Conservation (phyloP, 2,329 filamentous ascomycete species). For the Colletotrichum sp. region DNA sequence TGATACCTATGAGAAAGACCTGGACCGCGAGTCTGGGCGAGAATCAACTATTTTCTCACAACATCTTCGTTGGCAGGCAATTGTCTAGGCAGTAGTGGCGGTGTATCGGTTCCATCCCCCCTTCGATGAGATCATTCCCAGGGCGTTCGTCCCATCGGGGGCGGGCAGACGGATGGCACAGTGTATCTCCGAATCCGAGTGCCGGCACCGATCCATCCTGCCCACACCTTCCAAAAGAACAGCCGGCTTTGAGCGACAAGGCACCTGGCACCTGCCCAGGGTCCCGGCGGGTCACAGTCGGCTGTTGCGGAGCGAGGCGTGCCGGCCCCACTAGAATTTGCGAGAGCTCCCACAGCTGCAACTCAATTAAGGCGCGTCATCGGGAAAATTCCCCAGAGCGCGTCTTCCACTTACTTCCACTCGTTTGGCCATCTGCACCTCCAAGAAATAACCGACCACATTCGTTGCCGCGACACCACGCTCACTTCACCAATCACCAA, state of each 20-base stretch:
- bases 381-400: constrained; percentile 1
- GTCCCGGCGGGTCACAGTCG: not conserved
- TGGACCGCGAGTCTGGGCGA: not conserved
- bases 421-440: not conserved
- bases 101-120: not conserved
- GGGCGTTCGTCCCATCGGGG: not conserved
- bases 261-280: not conserved
- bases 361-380: constrained; percentile 14
- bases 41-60: not conserved
- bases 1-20: constrained; percentile 16
- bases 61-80: rapidly evolving
- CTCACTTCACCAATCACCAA: not conserved
- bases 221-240: not conserved
- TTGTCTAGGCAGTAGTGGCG: not conserved
- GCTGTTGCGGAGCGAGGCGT: constrained; percentile 7
- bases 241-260: not conserved
- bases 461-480: not conserved
- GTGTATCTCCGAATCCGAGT: constrained; percentile 16
- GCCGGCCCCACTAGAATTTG: constrained; percentile 8
- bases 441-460: not conserved
- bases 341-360: not conserved
- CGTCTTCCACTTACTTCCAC: not conserved
- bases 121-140: not conserved
- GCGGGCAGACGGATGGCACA: not conserved
- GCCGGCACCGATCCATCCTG: not conserved